Base-by-base conservation (phyloP, 2,329 filamentous ascomycete genomes). In the Myriangium duriaei region DNA sequence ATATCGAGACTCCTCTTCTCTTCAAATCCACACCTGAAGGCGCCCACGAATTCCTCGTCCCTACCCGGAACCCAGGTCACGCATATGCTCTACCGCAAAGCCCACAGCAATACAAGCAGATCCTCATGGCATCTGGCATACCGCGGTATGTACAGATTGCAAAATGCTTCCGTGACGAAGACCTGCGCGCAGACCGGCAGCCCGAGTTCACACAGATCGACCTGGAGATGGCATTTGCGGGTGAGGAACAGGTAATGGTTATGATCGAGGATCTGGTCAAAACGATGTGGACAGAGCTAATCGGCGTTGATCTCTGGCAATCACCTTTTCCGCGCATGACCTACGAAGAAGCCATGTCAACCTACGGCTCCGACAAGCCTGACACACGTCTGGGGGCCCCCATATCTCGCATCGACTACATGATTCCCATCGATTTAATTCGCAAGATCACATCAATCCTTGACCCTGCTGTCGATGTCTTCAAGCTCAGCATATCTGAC, bases 21-120 rank as follows among this genome's bases (percentile, higher is more conserved):
- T 98, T 98, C 72, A 98, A 96, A 58, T 95, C 91, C 0, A 98
- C 91, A 0, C 85, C 91, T 0, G 91, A 98, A 62, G 91, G 91
- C 1, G 92, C 91, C 1, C 72, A 88, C 34, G 91, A 98, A 56
- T 98, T 98, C 45, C 59, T 98, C 4, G 88, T 98, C 4, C 91
- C 91, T 0, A 93, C 87, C 1, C 70, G 91, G 17, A 72, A 70
- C 24, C 69, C 68, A 1, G 85, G 84, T 0, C 64, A 77, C 43
- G 86, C 84, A 3, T 98, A 96, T 58, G 91, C 91, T 6, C 65
- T 98, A 13, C 87, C 87, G 0, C 92, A 98, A 57, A 96, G 88
- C 47, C 91, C 91, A 0, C 91, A 98, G 57, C 91, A 98, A 58
- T 98, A 96, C 56, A 98, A 98, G 62, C 91, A 98, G 62, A 83